A percentile compares a stretch with the other conserved stretches of the same genome.
These are phyloP conservation scores for Colletotrichum costaricense DNA, from an alignment of 2,329 filamentous ascomycete species.

Conservation along the genomic window DNA sequence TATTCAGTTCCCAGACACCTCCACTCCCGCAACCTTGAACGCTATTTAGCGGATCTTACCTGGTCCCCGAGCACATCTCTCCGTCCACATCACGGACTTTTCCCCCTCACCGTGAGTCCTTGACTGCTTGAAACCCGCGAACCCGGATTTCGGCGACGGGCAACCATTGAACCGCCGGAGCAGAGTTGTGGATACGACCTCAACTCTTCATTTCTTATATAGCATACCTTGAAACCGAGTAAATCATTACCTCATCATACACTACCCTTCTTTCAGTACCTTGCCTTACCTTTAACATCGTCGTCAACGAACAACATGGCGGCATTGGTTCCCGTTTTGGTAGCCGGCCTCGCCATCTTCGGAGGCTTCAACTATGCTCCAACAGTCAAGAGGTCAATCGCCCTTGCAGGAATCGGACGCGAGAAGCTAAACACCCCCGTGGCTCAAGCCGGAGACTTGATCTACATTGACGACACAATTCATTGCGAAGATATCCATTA, in stretches of 20 bases:
- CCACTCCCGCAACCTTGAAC: constrained; percentile 1
- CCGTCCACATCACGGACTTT: neutral
- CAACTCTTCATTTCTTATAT: neutral
- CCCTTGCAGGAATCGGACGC: constrained; percentile 44
- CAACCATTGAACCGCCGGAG: too few relatives aligned
- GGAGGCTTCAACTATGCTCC: constrained; percentile 23
- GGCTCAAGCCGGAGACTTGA: constrained; percentile 43
- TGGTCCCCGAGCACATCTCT: neutral
- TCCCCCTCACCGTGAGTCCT: neutral
- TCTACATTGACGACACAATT: constrained; percentile 61
- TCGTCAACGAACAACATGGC: constrained; percentile 3
- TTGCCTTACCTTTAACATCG: too few relatives aligned
- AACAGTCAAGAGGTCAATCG: neutral
- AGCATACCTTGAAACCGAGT: neutral
- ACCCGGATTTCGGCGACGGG: neutral
- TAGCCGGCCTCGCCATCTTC: constrained; percentile 23
- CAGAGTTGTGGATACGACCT: neutral
- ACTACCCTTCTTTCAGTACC: too few relatives aligned
- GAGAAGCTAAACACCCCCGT: constrained; percentile 38
- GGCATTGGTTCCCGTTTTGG: constrained; percentile 15
- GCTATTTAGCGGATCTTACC: constrained; percentile 17
- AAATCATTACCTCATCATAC: neutral
- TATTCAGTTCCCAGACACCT: neutral
- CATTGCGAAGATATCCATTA: constrained; percentile 72
- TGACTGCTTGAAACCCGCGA: neutral